Percentiles rank a stretch among this genome's conserved stretches.
Conservation (phyloP, 805 yeast genomes). For the Lachancea nothofagi region DNA sequence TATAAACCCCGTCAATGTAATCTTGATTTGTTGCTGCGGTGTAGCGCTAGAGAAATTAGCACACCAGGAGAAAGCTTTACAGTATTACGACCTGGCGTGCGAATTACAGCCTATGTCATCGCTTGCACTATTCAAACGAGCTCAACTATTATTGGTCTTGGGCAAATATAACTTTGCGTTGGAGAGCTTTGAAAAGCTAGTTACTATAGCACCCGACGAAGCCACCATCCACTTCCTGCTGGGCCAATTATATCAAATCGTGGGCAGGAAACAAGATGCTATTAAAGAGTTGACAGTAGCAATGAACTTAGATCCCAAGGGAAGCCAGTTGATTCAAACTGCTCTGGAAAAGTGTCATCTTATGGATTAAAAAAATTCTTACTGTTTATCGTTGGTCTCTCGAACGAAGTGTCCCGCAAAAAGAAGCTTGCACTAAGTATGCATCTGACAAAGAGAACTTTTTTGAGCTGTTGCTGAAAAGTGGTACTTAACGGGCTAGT, state of each 20-base stretch:
- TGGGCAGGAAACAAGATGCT: conserved; percentile 70
- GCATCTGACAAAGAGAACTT: too few species aligned
- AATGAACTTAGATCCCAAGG: conserved; percentile 86
- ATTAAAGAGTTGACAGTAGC: conserved; percentile 84
- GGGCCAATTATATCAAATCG: conserved; percentile 78
- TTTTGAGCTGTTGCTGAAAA: too few species aligned
- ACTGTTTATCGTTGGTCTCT: background rate
- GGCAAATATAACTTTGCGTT: conserved; percentile 69
- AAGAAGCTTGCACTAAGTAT: too few species aligned
- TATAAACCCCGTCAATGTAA: conserved; percentile 86
- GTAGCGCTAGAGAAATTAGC: conserved; percentile 80
- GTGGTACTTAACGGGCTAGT: too few species aligned
- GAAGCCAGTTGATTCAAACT: conserved; percentile 76
- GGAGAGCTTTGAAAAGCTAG: conserved; percentile 64
- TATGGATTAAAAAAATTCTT: conserved; percentile 20
- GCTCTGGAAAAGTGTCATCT: conserved; percentile 57
- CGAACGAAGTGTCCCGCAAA: background rate
- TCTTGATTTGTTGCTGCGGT: conserved; percentile 87
- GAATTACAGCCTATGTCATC: conserved; percentile 81
- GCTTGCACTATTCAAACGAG: conserved; percentile 81
- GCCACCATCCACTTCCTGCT: conserved; percentile 86
- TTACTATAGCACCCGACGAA: conserved; percentile 84
- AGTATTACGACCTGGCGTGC: conserved; percentile 77
- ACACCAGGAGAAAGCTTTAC: conserved; percentile 62
- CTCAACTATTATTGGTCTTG: conserved; percentile 69